phyloP scores from a whole-genome alignment of 345 rosid species.

The thale cress (Arabidopsis thaliana) region DNA sequence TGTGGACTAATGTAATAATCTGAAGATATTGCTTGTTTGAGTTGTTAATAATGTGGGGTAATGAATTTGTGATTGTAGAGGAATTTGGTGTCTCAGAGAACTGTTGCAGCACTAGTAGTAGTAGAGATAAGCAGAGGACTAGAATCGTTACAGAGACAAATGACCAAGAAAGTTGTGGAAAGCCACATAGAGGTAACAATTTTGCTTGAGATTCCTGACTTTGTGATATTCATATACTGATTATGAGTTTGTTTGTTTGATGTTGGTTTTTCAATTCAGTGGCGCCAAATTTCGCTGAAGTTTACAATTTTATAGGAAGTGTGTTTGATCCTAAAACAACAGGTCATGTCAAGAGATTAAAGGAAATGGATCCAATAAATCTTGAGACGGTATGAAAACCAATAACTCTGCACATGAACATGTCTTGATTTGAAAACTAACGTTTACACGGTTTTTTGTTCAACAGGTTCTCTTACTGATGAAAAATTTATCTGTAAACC shows the following conservation, averaged over 20 bases:
- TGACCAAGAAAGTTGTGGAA: slow-evolving; percentile 53
- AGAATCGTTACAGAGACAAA: slow-evolving; percentile 40
- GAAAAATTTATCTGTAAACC: slow-evolving; percentile 79
- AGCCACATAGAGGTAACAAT: slow-evolving; percentile 55
- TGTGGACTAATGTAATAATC: background rate
- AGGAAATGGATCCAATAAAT: slow-evolving; percentile 79
- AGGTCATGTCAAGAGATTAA: slow-evolving; percentile 71
- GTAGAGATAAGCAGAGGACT: slow-evolving; percentile 56
- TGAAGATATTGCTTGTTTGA: slow-evolving; percentile 27
- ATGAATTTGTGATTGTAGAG: slow-evolving; percentile 21
- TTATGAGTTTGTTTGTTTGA: slow-evolving; percentile 23
- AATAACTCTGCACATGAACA: background rate
- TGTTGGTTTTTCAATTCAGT: slow-evolving; percentile 50
- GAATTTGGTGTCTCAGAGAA: slow-evolving; percentile 41
- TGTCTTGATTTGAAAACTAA: slow-evolving; percentile 4
- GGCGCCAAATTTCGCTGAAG: slow-evolving; percentile 73
- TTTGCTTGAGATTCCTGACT: background rate
- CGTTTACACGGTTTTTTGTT: background rate
- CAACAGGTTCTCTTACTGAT: slow-evolving; percentile 75
- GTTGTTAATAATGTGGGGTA: background rate
- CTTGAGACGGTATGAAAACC: slow-evolving; percentile 70
- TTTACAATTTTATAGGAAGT: slow-evolving; percentile 73
- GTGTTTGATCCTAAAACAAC: slow-evolving; percentile 67
- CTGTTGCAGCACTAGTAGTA: slow-evolving; percentile 53
- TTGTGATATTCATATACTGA: background rate